Percentiles rank a stretch among this genome's conserved stretches.
phyloP scores from a whole-genome alignment of 352 stramenopile genomes.

The Phytopythium kandeliae region DNA sequence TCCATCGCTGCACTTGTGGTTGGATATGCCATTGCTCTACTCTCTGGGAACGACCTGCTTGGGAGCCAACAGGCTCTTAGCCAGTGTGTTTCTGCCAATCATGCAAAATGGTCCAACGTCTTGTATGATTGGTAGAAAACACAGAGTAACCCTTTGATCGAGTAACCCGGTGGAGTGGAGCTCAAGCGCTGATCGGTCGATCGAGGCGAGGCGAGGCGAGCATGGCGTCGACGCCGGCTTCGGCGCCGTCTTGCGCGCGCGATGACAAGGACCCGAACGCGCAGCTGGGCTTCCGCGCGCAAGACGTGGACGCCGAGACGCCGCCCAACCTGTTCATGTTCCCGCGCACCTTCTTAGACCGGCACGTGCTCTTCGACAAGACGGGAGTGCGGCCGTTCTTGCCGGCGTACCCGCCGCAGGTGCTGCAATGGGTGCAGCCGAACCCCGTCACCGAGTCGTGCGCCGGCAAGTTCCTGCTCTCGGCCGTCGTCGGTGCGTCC shows the following conservation, averaged over 20 bases:
- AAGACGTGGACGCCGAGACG: conserved; percentile 43
- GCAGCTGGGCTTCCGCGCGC: conserved; percentile 44
- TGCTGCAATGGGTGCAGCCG: conserved; percentile 13
- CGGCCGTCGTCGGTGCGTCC: conserved; percentile 64
- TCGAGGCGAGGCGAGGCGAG: too few relatives aligned
- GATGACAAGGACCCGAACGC: conserved; percentile 37
- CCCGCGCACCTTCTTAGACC: conserved; percentile 49
- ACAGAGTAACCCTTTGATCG: too few relatives aligned
- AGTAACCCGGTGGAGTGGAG: too few relatives aligned
- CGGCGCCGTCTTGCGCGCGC: background rate
- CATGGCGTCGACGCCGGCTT: background rate
- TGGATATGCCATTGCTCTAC: too few relatives aligned
- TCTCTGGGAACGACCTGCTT: too few relatives aligned
- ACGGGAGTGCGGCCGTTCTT: conserved; percentile 68
- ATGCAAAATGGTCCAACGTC: too few relatives aligned
- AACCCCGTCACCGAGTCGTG: conserved; percentile 75
- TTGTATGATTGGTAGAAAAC: too few relatives aligned
- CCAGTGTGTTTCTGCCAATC: too few relatives aligned
- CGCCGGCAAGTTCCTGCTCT: conserved; percentile 77
- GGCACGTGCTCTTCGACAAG: conserved; percentile 38
- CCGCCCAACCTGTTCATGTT: conserved; percentile 82
- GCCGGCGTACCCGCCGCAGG: conserved; percentile 30
- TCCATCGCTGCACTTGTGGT: too few relatives aligned
- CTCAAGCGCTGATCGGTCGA: too few relatives aligned
- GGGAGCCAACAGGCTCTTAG: too few relatives aligned